Evolutionary conservation across 257 asterid species (phyloP).

Genomic region (Nicotiana paniculata): DNA sequence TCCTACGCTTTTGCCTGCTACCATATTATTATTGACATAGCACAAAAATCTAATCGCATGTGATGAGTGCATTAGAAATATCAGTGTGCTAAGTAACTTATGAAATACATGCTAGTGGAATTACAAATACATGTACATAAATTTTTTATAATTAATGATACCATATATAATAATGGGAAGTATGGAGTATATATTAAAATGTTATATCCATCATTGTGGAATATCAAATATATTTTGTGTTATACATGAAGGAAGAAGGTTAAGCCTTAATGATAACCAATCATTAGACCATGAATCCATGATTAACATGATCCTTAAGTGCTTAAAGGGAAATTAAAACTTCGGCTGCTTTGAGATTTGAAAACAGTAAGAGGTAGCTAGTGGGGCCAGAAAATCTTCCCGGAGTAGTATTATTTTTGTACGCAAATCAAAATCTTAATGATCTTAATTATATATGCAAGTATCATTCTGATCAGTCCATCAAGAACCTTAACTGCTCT

Average conservation of each 20-base stretch:
- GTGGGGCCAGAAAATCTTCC: constrained; percentile 23
- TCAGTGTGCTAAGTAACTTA: no score
- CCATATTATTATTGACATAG: no score
- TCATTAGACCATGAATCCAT: constrained; percentile 17
- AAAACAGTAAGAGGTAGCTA: neutral
- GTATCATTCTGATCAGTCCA: neutral
- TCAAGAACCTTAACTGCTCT: constrained; percentile 33
- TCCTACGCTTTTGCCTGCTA: neutral
- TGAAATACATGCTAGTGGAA: neutral
- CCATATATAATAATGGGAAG: neutral
- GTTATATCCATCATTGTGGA: neutral
- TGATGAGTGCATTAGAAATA: no score
- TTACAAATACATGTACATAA: no score
- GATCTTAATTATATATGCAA: constrained; percentile 11
- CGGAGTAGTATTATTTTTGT: neutral
- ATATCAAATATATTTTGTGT: neutral
- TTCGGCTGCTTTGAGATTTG: constrained; percentile 13
- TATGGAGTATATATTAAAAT: neutral
- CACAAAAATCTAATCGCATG: no score
- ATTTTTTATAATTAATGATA: neutral
- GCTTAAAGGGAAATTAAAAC: constrained; percentile 15
- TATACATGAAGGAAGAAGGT: neutral
- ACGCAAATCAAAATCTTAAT: constrained; percentile 41
- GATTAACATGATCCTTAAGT: neutral
- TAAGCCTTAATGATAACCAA: constrained; percentile 8